These are phyloP conservation scores for Schoenoplectus triqueter DNA, from an alignment of 202 grass and related monocot genomes.

Conservation along the genomic window DNA sequence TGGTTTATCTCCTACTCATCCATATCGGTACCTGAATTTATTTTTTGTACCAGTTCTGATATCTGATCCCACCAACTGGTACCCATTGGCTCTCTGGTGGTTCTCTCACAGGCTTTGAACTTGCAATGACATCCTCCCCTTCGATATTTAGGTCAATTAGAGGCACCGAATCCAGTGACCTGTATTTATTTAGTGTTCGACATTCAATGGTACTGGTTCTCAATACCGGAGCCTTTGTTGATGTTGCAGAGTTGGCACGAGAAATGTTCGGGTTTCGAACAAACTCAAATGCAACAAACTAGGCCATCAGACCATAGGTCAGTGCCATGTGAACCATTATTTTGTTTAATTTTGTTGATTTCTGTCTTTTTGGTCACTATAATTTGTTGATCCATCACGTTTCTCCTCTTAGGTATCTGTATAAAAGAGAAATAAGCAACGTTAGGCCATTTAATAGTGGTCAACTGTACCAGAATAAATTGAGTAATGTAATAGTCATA, in stretches of 20 bases:
- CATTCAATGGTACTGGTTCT: not conserved
- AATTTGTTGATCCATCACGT: slow-evolving; percentile 10
- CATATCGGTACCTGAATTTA: slow-evolving; percentile 61
- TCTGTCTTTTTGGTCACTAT: slow-evolving; percentile 22
- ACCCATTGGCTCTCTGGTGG: slow-evolving; percentile 72
- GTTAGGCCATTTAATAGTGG: not conserved
- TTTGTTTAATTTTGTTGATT: slow-evolving; percentile 24
- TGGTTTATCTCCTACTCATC: slow-evolving; percentile 43
- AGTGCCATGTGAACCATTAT: slow-evolving; percentile 26
- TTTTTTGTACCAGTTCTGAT: slow-evolving; percentile 58
- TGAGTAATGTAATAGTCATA: not conserved
- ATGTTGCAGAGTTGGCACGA: slow-evolving; percentile 42
- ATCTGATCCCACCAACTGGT: slow-evolving; percentile 70
- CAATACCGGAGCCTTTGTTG: not conserved
- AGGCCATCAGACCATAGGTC: slow-evolving; percentile 74
- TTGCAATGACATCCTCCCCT: slow-evolving; percentile 41
- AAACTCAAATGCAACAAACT: slow-evolving; percentile 73
- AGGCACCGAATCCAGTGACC: not conserved
- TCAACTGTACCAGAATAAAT: not conserved
- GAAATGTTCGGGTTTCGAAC: slow-evolving; percentile 42
- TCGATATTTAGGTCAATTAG: slow-evolving; percentile 19
- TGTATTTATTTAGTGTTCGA: slow-evolving; percentile 24
- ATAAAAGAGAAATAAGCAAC: slow-evolving; percentile 11
- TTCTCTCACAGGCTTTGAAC: slow-evolving; percentile 33
- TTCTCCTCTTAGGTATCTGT: slow-evolving; percentile 1